Percentiles rank a stretch among this genome's conserved stretches.
Evolutionary conservation across 2,329 filamentous ascomycete species (phyloP).

Genomic region (Aspergillus pseudotamarii): DNA sequence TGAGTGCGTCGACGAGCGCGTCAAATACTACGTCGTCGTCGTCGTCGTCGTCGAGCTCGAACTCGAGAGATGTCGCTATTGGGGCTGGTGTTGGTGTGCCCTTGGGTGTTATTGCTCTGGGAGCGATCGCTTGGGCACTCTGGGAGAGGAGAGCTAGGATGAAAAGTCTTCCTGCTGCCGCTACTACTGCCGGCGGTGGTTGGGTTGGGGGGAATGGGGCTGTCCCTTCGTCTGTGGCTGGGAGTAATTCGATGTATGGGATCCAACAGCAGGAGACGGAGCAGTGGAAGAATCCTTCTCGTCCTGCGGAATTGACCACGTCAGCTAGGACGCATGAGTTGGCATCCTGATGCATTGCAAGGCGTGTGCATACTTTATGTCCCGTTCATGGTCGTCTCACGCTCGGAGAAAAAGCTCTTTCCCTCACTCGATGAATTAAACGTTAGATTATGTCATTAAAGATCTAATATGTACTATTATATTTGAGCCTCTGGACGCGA

Average conservation of each 20-base stretch:
- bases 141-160: neutral
- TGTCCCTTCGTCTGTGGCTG: neutral
- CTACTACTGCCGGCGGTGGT: neutral
- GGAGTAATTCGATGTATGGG: neutral
- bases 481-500: neutral
- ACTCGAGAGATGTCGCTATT: neutral
- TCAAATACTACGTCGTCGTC: neutral
- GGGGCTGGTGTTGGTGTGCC: neutral
- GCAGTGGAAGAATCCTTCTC: neutral
- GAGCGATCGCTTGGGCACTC: neutral
- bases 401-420: neutral
- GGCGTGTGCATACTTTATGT: neutral
- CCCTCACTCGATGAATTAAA: neutral
- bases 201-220: neutral
- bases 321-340: slow-evolving; percentile 1
- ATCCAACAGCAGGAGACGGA: neutral
- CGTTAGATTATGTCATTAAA: neutral
- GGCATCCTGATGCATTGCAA: neutral
- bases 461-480: neutral
- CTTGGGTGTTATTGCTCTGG: neutral
- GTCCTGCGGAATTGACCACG: neutral
- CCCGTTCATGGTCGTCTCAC: neutral
- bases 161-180: neutral
- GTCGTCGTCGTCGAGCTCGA: neutral
- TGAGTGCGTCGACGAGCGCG: neutral